phyloP scores from a whole-genome alignment of 352 stramenopile species.

The Pythium aristosporum region DNA sequence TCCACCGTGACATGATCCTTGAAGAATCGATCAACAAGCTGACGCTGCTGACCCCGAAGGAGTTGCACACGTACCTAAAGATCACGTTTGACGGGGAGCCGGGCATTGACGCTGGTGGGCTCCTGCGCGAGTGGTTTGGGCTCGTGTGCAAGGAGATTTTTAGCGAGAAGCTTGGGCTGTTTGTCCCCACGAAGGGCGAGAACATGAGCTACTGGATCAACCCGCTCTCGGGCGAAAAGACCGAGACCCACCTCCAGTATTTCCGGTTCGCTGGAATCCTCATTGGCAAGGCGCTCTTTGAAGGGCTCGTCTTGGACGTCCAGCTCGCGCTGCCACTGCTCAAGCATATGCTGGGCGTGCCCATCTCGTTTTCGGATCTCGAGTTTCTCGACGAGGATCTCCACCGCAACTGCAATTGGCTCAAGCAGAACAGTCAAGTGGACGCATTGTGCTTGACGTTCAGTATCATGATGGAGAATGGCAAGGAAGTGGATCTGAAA shows the following conservation, averaged over 20 bases:
- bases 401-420: constrained; percentile 64
- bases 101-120: constrained; percentile 65
- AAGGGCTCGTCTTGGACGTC: constrained; percentile 73
- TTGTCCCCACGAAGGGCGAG: constrained; percentile 66
- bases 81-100: constrained; percentile 81
- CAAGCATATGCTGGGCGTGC: constrained; percentile 80
- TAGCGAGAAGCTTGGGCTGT: constrained; percentile 73
- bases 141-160: constrained; percentile 78
- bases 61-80: constrained; percentile 66
- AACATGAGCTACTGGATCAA: constrained; percentile 86
- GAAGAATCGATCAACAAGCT: constrained; percentile 49
- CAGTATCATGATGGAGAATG: constrained; percentile 48
- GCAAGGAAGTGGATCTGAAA: constrained; percentile 85
- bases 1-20: constrained; percentile 57
- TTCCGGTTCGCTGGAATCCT: constrained; percentile 76
- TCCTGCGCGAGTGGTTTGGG: constrained; percentile 80
- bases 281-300: constrained; percentile 73
- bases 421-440: constrained; percentile 62
- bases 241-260: constrained; percentile 74
- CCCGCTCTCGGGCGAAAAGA: constrained; percentile 57
- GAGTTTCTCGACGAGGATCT: constrained; percentile 81
- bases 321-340: constrained; percentile 79
- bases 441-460: constrained; percentile 77
- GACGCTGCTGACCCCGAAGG: constrained; percentile 36
- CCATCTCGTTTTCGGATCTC: constrained; percentile 79